Evolutionary conservation across 371 early-diverging fungal species (phyloP), one percentile per base, ranked within the genome.

Genomic region (Nematocida major): DNA sequence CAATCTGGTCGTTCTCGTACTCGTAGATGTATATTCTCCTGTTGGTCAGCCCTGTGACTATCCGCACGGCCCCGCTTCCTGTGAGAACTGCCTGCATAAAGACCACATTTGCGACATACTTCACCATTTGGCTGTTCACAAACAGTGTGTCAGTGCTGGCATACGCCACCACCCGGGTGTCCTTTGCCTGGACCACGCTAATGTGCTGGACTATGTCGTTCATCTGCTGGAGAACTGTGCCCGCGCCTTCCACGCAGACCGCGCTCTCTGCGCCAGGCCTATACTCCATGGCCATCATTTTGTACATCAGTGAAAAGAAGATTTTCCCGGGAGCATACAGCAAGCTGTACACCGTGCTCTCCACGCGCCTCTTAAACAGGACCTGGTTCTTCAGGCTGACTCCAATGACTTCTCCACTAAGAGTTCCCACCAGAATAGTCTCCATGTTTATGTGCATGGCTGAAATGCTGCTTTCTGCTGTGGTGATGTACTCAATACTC

Each of bases 1-100:
- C 18, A 3, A 24, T 11, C 18, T 51, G 24, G 11, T 45, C 54
- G 18, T 59, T 30, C 7, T n/a, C 22, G 38, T 67, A 67, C 0
- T 13, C 32, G 30, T 50, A 67, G 11, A 67, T 36, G 30, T 26
- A 59, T 1, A 67, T 40, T 54, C 54, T 67, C 22, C 67, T 48
- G 7, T 15, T 49, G 9, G 67, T 24, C 20, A 67, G 54, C 13
- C 54, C 36, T 40, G 28, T 28, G 13, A 40, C 28, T 28, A 67
- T 54, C 15, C 20, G 3, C 18, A 54, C 54, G 7, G 4, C 18
- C 9, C 36, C 22, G 26, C n/a, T 30, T 28, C 15, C 5, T 15
- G 11, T 20, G 11, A 11, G 11, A 9, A 18, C 24, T 9, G 51
- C 9, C 11, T 51, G 9, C 11, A 22, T 22, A 51, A 51, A 51